These are phyloP conservation scores for Mycena belliarum DNA, from an alignment of 768 basidiomycete genomes.

Conservation along the genomic window DNA sequence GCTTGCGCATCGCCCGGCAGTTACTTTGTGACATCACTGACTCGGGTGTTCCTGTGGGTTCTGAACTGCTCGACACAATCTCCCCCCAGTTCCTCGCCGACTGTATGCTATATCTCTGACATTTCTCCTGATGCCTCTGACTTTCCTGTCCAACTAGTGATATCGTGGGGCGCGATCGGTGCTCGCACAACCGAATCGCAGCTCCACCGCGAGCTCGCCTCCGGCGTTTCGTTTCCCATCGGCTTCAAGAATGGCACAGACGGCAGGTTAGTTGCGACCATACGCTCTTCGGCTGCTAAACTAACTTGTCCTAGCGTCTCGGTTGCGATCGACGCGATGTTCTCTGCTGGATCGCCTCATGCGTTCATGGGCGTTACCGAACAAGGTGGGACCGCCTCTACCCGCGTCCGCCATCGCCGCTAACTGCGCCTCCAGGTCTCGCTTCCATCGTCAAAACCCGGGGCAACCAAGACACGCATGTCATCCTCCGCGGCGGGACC, in stretches of 20 bases:
- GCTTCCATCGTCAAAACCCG: constrained; percentile 94
- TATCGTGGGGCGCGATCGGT: constrained; percentile 95
- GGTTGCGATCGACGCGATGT: constrained; percentile 97
- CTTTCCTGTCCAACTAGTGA: constrained; percentile 40
- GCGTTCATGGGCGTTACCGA: constrained; percentile 95
- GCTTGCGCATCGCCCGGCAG: constrained; percentile 83
- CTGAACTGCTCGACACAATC: constrained; percentile 72
- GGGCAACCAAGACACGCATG: constrained; percentile 86
- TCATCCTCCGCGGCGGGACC: constrained; percentile 93
- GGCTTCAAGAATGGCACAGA: constrained; percentile 99
- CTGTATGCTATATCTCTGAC: constrained; percentile 53
- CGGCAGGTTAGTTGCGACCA: constrained; percentile 55
- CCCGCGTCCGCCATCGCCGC: not conserved
- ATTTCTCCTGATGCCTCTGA: not conserved
- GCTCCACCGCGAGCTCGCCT: constrained; percentile 94
- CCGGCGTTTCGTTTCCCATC: constrained; percentile 95
- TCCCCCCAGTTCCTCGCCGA: constrained; percentile 85
- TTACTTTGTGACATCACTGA: constrained; percentile 90
- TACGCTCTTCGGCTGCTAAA: not conserved
- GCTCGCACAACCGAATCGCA: constrained; percentile 97
- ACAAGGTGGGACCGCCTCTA: constrained; percentile 39
- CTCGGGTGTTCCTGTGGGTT: constrained; percentile 90
- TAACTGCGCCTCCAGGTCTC: constrained; percentile 40
- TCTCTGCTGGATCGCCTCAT: constrained; percentile 86
- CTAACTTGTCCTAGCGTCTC: constrained; percentile 50